Conservation (phyloP, 176 grass and related monocot genomes). For the Carex pumila region DNA sequence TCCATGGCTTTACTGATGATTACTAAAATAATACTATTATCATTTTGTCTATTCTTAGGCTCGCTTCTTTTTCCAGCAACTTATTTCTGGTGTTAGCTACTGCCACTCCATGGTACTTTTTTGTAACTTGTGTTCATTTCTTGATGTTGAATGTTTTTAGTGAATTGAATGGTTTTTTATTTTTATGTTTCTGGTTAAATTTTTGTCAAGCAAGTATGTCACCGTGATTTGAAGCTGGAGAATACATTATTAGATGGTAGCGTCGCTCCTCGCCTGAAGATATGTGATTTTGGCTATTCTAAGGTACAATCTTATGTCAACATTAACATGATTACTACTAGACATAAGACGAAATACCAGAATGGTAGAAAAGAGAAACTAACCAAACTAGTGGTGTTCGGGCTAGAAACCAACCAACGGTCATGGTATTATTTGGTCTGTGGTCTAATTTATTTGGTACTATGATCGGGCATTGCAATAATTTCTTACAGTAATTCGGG, state of each 20-base stretch:
- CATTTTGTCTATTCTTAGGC: slow-evolving; percentile 42
- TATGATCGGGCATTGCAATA: not conserved
- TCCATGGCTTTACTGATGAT: slow-evolving; percentile 40
- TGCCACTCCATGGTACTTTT: slow-evolving; percentile 88
- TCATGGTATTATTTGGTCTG: not conserved
- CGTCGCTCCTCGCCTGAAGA: slow-evolving; percentile 86
- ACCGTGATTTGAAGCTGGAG: slow-evolving; percentile 97
- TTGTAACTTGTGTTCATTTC: not conserved
- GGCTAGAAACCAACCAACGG: not conserved
- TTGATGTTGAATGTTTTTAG: slow-evolving; percentile 15
- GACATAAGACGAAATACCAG: not conserved
- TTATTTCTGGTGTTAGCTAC: slow-evolving; percentile 97
- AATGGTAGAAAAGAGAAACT: not conserved
- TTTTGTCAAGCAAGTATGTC: slow-evolving; percentile 96
- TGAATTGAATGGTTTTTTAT: slow-evolving; percentile 2
- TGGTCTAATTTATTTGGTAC: not conserved
- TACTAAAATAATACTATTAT: too few relatives aligned
- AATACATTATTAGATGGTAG: slow-evolving; percentile 92
- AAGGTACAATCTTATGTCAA: slow-evolving; percentile 40
- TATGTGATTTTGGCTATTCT: slow-evolving; percentile 97
- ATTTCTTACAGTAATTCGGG: not conserved
- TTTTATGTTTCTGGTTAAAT: slow-evolving; percentile 27
- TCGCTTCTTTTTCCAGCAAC: slow-evolving; percentile 95
- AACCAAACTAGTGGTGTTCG: not conserved
- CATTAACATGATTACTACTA: not conserved